phyloP scores from a whole-genome alignment of 1,284 basidiomycete genomes.

The Polyporus tsugae region DNA sequence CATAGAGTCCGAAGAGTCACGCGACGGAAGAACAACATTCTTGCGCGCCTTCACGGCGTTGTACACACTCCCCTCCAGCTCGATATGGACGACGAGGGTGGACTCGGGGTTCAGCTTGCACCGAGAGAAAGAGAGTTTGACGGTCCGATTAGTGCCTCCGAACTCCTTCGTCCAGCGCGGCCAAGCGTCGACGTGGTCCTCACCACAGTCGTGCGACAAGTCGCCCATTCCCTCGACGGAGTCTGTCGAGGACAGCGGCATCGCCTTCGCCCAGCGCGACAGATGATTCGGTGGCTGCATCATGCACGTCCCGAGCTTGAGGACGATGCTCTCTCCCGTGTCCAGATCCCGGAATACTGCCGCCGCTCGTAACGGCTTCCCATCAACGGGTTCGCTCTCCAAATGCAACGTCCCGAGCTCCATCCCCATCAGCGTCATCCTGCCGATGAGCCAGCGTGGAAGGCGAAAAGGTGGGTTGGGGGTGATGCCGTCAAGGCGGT shows the following conservation, averaged over 20 bases:
- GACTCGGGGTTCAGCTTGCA: neutral
- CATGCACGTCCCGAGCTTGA: slow-evolving; percentile 1
- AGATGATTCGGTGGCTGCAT: neutral
- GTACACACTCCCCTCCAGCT: slow-evolving; percentile 3
- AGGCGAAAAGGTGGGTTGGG: slow-evolving; percentile 10
- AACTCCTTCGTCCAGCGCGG: slow-evolving; percentile 2
- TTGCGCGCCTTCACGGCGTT: neutral
- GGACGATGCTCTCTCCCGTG: neutral
- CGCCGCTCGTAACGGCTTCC: neutral
- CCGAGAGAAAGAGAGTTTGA: slow-evolving; percentile 10
- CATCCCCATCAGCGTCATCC: neutral
- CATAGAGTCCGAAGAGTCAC: neutral
- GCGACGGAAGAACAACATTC: slow-evolving; percentile 9
- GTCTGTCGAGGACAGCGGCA: neutral
- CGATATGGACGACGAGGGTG: slow-evolving; percentile 11
- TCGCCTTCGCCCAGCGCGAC: neutral
- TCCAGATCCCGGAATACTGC: neutral
- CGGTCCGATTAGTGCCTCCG: slow-evolving; percentile 2
- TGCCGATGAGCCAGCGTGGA: slow-evolving; percentile 5
- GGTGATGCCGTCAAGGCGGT: neutral
- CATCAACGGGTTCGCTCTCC: neutral
- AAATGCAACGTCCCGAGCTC: neutral
- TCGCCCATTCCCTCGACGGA: neutral
- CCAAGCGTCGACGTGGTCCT: slow-evolving; percentile 11
- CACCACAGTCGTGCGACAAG: neutral